These are phyloP conservation scores for Fusarium musae DNA, from an alignment of 2,329 filamentous ascomycete genomes.

Conservation along the genomic window DNA sequence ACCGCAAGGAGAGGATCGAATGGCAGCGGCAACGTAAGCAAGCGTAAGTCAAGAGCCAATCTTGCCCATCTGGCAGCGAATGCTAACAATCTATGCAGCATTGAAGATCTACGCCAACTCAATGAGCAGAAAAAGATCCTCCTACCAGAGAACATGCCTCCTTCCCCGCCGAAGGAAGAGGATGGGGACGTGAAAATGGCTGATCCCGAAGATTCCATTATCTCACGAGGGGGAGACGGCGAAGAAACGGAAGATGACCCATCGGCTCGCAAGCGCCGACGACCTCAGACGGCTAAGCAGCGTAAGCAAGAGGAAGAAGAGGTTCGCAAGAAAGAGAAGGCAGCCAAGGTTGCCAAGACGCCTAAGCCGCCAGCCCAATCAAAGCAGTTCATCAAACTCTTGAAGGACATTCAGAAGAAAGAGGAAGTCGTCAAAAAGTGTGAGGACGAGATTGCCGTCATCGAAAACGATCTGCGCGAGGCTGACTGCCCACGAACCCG, in stretches of 20 bases:
- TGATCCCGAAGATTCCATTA: constrained; percentile 69
- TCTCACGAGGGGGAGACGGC: constrained; percentile 68
- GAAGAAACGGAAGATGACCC: constrained; percentile 82
- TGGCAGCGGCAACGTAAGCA: constrained; percentile 82
- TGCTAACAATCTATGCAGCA: constrained; percentile 54
- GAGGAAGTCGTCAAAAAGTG: constrained; percentile 82
- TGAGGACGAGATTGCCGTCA: constrained; percentile 84
- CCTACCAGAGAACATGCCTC: constrained; percentile 76
- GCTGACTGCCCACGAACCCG: constrained; percentile 92
- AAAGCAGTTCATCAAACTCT: constrained; percentile 86
- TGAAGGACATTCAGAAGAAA: constrained; percentile 90
- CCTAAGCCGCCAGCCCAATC: constrained; percentile 78
- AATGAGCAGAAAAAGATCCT: constrained; percentile 80
- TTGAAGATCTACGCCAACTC: constrained; percentile 76
- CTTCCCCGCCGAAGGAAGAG: constrained; percentile 67
- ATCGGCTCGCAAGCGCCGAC: constrained; percentile 63
- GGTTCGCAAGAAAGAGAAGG: constrained; percentile 67
- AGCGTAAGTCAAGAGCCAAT: constrained; percentile 59
- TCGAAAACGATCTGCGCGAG: constrained; percentile 93
- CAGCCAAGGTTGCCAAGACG: constrained; percentile 72
- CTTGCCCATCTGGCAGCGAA: background rate
- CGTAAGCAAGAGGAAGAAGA: constrained; percentile 82
- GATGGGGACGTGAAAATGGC: constrained; percentile 71
- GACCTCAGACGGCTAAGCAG: constrained; percentile 70
- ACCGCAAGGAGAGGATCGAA: constrained; percentile 95